phyloP scores from a whole-genome alignment of 2,329 filamentous ascomycete species.

The Venturia nashicola region DNA sequence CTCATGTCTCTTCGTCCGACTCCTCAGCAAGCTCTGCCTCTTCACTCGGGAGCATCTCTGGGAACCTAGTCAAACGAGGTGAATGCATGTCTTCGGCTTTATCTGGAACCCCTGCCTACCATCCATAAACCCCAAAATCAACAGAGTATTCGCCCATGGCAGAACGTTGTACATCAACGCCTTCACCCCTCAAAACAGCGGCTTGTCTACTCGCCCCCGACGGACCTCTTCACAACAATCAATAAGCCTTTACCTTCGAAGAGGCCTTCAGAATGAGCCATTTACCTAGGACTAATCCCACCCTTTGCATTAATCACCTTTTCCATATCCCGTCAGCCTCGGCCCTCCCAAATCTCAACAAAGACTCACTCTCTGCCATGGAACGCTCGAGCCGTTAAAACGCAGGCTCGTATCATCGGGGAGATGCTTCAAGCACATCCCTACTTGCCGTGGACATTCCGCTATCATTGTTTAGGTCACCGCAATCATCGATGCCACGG shows the following conservation, averaged over 20 bases:
- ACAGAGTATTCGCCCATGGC: conserved; percentile 35
- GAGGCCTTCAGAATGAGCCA: conserved; percentile 11
- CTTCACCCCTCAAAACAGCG: conserved; percentile 31
- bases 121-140: conserved; percentile 34
- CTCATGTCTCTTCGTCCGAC: neutral
- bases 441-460: conserved; percentile 56
- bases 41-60: conserved; percentile 36
- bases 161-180: conserved; percentile 33
- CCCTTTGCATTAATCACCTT: conserved; percentile 64
- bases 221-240: conserved; percentile 22
- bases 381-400: conserved; percentile 69
- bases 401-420: conserved; percentile 32
- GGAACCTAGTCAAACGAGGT: conserved; percentile 27
- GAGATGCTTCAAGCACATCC: conserved; percentile 79
- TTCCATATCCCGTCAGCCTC: neutral
- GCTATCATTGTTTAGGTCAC: conserved; percentile 8
- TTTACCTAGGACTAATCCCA: conserved; percentile 69
- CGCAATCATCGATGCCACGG: neutral
- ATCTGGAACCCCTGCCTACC: conserved; percentile 28
- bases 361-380: conserved; percentile 69
- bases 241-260: conserved; percentile 8
- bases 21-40: conserved; percentile 21
- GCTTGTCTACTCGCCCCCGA: conserved; percentile 35
- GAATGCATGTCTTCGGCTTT: conserved; percentile 19
- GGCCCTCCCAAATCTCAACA: neutral